These are phyloP conservation scores for Penicillium rolfsii DNA, from an alignment of 2,329 filamentous ascomycete species.

Conservation along the genomic window DNA sequence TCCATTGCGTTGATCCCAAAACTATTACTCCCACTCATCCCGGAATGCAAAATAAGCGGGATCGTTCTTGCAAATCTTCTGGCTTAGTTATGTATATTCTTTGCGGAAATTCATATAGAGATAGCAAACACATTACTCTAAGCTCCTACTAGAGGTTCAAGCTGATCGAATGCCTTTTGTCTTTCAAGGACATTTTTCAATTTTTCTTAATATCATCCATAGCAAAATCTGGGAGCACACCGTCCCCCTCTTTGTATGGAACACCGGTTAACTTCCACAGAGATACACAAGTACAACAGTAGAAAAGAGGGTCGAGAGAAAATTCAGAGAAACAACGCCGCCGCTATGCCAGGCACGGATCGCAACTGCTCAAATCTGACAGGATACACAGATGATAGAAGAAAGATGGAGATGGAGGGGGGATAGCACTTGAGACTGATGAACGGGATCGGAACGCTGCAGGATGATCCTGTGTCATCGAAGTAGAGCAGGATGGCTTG, in stretches of 20 bases:
- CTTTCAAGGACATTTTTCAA: constrained; percentile 4
- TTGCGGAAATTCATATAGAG: background rate
- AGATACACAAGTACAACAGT: constrained; percentile 2
- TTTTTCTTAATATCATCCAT: constrained; percentile 5
- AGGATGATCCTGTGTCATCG: background rate
- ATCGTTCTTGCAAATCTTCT: background rate
- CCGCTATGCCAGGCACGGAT: constrained; percentile 39
- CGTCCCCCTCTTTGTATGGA: constrained; percentile 4
- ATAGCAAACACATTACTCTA: background rate
- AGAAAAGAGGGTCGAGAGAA: constrained; percentile 7
- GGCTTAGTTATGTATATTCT: background rate
- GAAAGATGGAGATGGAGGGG: constrained; percentile 2
- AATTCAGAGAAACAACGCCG: constrained; percentile 30
- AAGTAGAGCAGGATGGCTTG: background rate
- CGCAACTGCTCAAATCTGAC: constrained; percentile 26
- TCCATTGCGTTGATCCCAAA: background rate
- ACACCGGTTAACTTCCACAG: constrained; percentile 2
- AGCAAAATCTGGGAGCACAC: constrained; percentile 2
- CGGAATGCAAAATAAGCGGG: background rate
- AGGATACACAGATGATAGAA: constrained; percentile 5
- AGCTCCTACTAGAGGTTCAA: background rate
- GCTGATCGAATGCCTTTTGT: background rate
- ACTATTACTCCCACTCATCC: background rate
- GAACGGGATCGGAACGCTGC: constrained; percentile 1
- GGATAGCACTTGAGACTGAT: background rate